Base-by-base conservation (phyloP, 345 rosid genomes). In the Eucalyptus marginata region DNA sequence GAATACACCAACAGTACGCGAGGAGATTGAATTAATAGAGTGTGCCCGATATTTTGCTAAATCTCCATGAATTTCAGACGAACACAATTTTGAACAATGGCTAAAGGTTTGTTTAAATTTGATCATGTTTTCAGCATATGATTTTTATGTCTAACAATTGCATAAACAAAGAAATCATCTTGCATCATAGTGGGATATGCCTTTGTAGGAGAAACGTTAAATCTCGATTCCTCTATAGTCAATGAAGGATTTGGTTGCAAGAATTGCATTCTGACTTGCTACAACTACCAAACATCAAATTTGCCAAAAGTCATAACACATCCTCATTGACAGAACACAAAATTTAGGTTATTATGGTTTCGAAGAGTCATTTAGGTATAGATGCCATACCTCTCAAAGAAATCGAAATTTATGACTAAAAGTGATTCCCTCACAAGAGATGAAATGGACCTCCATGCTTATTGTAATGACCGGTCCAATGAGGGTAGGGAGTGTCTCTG, bases 51-150 rank as follows among this genome's bases (percentile, higher is more conserved):
- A 52, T 18, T 52, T 52, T 52, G 24, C 58, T 52, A 52, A 52
- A 52, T 18, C 58, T 52, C 1, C 24, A 0, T 52, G 10, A 18
- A 52, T 52, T 52, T 18, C 0, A 52, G 2, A 52, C 2, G 0
- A 52, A 52, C 5, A 4, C 24, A 18, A 52, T 52, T 52, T 52
- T 52, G 10, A 52, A 52, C 25, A 52, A 52, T 52, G 58, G 58
- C 25, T 52, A 52, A 10, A 52, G 24, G 10, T 18, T 52, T 52
- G 58, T 52, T 52, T 7, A 52, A 4, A 18, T 52, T 18, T 52
- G 58, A 2, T 52, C 25, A 52, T 52, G 58, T 52, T 52, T 52
- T 52, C 4, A 0, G 0, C 58, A 52, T 52, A 18, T 52, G 58
- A 18, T 18, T 52, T 52, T 52, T 18, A 52, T 52, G 24, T 7